Conservation (phyloP, 345 rosid genomes). For the Moringa oleifera region DNA sequence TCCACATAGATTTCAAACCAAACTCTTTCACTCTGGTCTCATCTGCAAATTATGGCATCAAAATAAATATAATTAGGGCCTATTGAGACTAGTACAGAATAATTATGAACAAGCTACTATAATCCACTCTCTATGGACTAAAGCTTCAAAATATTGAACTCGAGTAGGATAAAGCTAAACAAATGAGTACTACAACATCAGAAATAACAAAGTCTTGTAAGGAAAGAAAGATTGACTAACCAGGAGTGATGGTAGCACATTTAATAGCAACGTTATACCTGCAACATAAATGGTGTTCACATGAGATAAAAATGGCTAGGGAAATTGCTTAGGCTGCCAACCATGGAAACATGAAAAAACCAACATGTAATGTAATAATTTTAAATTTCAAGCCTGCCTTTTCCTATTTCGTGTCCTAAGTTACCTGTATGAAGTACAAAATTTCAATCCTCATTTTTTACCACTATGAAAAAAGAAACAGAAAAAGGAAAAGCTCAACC, state of each 20-base stretch:
- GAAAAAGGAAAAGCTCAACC: no score
- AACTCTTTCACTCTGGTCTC: conserved; percentile 95
- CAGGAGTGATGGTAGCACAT: conserved; percentile 98
- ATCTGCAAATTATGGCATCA: conserved; percentile 46
- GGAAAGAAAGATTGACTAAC: conserved; percentile 37
- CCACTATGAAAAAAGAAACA: no score
- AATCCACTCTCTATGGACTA: not conserved
- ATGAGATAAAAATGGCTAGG: not conserved
- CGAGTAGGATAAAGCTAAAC: no score
- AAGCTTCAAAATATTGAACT: not conserved
- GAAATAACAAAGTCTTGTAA: no score
- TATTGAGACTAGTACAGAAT: not conserved
- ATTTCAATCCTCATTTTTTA: no score
- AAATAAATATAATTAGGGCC: not conserved
- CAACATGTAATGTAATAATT: no score
- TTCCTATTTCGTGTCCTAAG: not conserved
- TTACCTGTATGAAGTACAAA: no score
- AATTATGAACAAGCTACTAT: not conserved
- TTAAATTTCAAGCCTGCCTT: not conserved
- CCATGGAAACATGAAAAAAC: not conserved
- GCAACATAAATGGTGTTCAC: conserved; percentile 21
- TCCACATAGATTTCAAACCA: conserved; percentile 86
- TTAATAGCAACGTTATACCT: conserved; percentile 96
- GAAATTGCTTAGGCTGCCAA: not conserved
- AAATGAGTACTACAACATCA: not conserved